Conservation (phyloP, 352 stramenopile species). For the Plasmopara viticola region DNA sequence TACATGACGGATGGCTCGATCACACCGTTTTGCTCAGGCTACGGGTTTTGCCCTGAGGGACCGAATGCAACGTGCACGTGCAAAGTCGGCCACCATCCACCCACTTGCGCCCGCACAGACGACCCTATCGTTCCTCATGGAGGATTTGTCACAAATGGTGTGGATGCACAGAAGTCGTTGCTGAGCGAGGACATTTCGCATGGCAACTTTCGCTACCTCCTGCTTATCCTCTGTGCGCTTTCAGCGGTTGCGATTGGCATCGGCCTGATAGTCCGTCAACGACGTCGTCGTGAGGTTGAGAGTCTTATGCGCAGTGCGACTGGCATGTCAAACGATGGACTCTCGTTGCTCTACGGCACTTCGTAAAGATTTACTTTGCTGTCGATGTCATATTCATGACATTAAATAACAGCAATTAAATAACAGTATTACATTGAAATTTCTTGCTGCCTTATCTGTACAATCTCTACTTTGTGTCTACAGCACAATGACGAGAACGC, state of each 20-base stretch:
- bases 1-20: conserved; percentile 48
- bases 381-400: background rate
- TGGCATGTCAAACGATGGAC: background rate
- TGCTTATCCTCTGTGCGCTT: conserved; percentile 24
- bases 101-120: conserved; percentile 40
- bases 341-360: conserved; percentile 15
- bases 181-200: conserved; percentile 1
- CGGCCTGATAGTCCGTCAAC: conserved; percentile 11
- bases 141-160: conserved; percentile 4
- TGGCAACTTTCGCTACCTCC: conserved; percentile 9
- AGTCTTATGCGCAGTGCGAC: conserved; percentile 4
- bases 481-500: conserved; percentile 8
- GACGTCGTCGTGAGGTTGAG: conserved; percentile 12
- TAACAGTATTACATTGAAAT: background rate
- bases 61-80: conserved; percentile 66
- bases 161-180: conserved; percentile 2
- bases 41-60: conserved; percentile 55
- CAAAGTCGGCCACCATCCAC: conserved; percentile 22
- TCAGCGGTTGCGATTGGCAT: conserved; percentile 19
- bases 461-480: conserved; percentile 9
- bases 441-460: background rate
- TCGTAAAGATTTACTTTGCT: conserved; percentile 6
- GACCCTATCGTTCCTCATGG: conserved; percentile 28
- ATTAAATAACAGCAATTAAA: background rate
- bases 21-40: conserved; percentile 64